These are phyloP conservation scores for Kandelia obovata DNA, from an alignment of 345 rosid genomes.

Conservation along the genomic window DNA sequence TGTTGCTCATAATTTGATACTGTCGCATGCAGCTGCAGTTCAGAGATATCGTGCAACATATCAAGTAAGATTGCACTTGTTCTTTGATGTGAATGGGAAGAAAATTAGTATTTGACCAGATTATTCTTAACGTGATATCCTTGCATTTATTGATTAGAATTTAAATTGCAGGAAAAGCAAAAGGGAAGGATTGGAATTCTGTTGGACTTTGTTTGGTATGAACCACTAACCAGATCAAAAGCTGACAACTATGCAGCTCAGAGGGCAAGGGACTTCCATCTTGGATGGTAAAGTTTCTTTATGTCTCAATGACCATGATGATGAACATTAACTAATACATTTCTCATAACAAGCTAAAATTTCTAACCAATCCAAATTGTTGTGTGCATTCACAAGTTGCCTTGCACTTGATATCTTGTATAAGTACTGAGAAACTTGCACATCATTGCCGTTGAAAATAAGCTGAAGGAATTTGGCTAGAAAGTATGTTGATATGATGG, in stretches of 20 bases:
- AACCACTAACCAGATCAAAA: constrained; percentile 83
- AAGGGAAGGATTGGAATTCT: constrained; percentile 90
- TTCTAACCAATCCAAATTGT: no score
- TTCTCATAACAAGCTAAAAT: no score
- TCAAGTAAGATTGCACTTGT: constrained; percentile 32
- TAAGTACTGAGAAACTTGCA: no score
- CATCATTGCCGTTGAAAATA: no score
- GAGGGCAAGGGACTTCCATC: constrained; percentile 90
- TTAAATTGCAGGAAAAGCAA: constrained; percentile 49
- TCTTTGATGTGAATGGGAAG: neutral
- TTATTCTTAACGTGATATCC: neutral
- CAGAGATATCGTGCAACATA: constrained; percentile 82
- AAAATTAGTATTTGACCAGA: neutral
- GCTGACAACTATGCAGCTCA: constrained; percentile 89
- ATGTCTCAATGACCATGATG: neutral
- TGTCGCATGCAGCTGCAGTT: constrained; percentile 77
- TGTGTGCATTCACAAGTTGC: no score
- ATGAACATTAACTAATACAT: neutral
- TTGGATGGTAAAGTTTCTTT: constrained; percentile 65
- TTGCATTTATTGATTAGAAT: neutral
- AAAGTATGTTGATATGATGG: no score
- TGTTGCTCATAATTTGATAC: constrained; percentile 76
- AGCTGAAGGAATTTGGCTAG: no score
- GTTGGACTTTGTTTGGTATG: constrained; percentile 92
- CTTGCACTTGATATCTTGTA: no score